Percentiles rank a stretch among this genome's conserved stretches.
Evolutionary conservation across 2,329 filamentous ascomycete genomes (phyloP).

Genomic region (Fusarium neocosmosporiellum): DNA sequence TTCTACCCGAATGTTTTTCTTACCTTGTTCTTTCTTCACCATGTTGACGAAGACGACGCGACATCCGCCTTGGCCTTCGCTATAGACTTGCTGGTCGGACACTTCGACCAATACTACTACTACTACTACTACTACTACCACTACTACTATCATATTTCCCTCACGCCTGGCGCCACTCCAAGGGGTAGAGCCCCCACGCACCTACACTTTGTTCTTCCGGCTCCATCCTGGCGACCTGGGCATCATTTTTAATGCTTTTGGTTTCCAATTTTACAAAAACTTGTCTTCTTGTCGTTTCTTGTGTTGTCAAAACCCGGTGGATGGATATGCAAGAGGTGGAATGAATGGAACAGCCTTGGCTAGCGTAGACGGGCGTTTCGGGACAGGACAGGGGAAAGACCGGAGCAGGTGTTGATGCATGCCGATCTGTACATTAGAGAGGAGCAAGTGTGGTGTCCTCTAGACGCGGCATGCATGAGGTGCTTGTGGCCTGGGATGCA

Average conservation of each 20-base stretch:
- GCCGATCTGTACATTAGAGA: conserved; percentile 43
- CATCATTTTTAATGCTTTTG: conserved; percentile 40
- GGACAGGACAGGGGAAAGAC: background rate
- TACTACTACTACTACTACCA: background rate
- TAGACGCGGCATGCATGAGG: conserved; percentile 28
- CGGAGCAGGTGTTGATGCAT: conserved; percentile 30
- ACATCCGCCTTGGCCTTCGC: conserved; percentile 36
- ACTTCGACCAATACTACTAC: conserved; percentile 31
- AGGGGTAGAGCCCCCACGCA: conserved; percentile 42
- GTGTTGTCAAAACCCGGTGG: conserved; percentile 26
- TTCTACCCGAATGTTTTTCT: conserved; percentile 41
- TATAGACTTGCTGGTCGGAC: conserved; percentile 44
- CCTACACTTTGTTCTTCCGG: conserved; percentile 38
- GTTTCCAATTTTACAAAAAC: conserved; percentile 9
- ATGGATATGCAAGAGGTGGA: conserved; percentile 37
- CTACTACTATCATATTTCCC: conserved; percentile 25
- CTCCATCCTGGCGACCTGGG: conserved; percentile 45
- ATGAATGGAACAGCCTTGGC: conserved; percentile 33
- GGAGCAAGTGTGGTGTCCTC: conserved; percentile 34
- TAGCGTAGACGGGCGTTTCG: conserved; percentile 33
- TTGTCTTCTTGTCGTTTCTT: conserved; percentile 38
- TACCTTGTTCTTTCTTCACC: conserved; percentile 32
- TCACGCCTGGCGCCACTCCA: conserved; percentile 37
- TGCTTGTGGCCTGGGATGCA: conserved; percentile 7
- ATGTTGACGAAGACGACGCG: conserved; percentile 36